phyloP scores from a whole-genome alignment of 2,329 filamentous ascomycete species.

The Colletotrichum simmondsii region DNA sequence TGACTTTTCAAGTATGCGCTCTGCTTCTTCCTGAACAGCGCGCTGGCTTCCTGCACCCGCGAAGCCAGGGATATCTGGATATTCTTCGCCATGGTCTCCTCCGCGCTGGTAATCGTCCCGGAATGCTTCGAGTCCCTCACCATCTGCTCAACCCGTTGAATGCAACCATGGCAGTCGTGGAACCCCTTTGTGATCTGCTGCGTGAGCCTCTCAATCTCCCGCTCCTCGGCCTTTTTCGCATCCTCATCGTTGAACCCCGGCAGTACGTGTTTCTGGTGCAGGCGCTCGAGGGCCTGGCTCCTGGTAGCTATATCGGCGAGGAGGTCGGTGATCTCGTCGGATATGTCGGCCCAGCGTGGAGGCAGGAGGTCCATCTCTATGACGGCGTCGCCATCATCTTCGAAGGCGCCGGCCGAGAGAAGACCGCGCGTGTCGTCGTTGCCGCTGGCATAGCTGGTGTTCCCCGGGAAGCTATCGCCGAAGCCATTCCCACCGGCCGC shows the following conservation, averaged over 20 bases:
- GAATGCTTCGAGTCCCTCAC: conserved; percentile 81
- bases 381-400: conserved; percentile 90
- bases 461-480: conserved; percentile 65
- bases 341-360: conserved; percentile 94
- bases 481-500: conserved; percentile 66
- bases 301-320: conserved; percentile 84
- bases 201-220: conserved; percentile 89
- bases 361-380: conserved; percentile 99
- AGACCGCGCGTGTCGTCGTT: conserved; percentile 77
- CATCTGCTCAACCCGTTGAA: conserved; percentile 89
- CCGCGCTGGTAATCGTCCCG: conserved; percentile 79
- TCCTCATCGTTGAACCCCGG: conserved; percentile 97
- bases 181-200: conserved; percentile 91
- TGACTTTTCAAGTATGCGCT: conserved; percentile 94
- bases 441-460: conserved; percentile 52
- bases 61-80: conserved; percentile 92
- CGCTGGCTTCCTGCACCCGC: conserved; percentile 90
- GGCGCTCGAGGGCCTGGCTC: conserved; percentile 85
- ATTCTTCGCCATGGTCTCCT: conserved; percentile 96
- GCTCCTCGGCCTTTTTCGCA: conserved; percentile 85
- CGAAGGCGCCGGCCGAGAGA: conserved; percentile 81
- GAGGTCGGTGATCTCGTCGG: conserved; percentile 90
- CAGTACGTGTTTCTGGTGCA: conserved; percentile 97
- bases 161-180: conserved; percentile 88
- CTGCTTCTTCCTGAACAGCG: conserved; percentile 96